phyloP scores from a whole-genome alignment of 192 early-diverging fungal species.

The Podochytrium sp. region DNA sequence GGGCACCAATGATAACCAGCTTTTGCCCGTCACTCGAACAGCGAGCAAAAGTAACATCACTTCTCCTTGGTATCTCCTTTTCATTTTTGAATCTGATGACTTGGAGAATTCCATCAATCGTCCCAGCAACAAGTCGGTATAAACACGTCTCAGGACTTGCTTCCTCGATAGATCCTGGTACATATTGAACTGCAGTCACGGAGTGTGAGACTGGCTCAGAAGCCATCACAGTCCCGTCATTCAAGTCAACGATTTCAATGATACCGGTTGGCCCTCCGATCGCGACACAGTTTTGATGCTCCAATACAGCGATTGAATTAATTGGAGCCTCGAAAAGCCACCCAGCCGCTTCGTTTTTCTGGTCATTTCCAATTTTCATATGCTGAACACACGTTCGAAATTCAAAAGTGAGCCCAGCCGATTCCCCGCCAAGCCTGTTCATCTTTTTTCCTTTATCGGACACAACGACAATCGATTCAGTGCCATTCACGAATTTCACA shows the following conservation, averaged over 20 bases:
- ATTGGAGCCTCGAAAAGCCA: neutral
- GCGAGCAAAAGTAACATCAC: neutral
- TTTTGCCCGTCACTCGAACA: neutral
- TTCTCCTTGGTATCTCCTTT: neutral
- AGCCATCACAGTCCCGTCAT: neutral
- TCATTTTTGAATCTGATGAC: neutral
- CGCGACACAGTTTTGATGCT: constrained; percentile 4
- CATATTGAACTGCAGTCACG: neutral
- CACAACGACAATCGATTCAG: constrained; percentile 3
- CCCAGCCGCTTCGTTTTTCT: too few species aligned
- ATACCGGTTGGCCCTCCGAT: constrained; percentile 8
- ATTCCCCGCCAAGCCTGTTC: neutral
- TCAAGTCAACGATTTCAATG: constrained; percentile 11
- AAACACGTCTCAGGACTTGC: neutral
- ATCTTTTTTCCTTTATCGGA: constrained; percentile 14
- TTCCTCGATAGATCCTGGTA: neutral
- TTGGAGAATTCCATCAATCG: constrained; percentile 5
- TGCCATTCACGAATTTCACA: neutral
- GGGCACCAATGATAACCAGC: neutral
- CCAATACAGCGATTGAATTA: neutral
- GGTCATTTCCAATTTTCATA: neutral
- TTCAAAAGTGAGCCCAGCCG: neutral
- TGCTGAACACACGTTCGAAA: neutral
- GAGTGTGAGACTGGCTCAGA: constrained; percentile 7
- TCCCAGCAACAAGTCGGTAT: neutral